Percentiles rank a stretch among this genome's conserved stretches.
Conservation (phyloP, 352 stramenopile genomes). For the Globisporangium recalcitrans region DNA sequence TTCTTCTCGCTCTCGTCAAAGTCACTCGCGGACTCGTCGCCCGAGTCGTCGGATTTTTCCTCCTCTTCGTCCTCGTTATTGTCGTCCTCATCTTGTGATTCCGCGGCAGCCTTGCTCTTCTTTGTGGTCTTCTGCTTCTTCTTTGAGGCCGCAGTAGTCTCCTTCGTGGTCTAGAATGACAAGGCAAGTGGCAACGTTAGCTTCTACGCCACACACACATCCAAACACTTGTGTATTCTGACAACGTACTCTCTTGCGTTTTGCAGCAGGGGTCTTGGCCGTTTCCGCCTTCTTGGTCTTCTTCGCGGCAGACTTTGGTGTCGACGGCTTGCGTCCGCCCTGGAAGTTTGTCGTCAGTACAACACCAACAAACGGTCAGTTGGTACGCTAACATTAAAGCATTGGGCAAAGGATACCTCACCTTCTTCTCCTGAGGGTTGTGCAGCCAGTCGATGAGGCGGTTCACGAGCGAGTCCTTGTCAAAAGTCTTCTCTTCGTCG, state of each 20-base stretch:
- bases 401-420: constrained; percentile 14
- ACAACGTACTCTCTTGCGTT: constrained; percentile 29
- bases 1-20: constrained; percentile 49
- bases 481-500: constrained; percentile 41
- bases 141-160: constrained; percentile 20
- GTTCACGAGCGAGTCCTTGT: constrained; percentile 62
- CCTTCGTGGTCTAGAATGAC: constrained; percentile 12
- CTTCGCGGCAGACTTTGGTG: constrained; percentile 12
- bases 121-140: constrained; percentile 45
- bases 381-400: not conserved
- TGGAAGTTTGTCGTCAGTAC: not conserved
- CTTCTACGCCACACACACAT: not conserved
- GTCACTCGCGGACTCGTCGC: constrained; percentile 51
- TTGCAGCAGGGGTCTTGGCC: constrained; percentile 18
- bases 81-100: constrained; percentile 38
- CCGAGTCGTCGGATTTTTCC: constrained; percentile 20
- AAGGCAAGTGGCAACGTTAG: not conserved
- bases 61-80: constrained; percentile 46
- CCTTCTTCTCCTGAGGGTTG: constrained; percentile 52
- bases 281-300: constrained; percentile 18
- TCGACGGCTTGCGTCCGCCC: constrained; percentile 10
- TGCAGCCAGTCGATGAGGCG: constrained; percentile 75
- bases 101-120: constrained; percentile 8
- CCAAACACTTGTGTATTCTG: not conserved
- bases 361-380: not conserved